These are phyloP conservation scores for Trametes versicolor DNA, from an alignment of 1,284 basidiomycete species.

Conservation along the genomic window DNA sequence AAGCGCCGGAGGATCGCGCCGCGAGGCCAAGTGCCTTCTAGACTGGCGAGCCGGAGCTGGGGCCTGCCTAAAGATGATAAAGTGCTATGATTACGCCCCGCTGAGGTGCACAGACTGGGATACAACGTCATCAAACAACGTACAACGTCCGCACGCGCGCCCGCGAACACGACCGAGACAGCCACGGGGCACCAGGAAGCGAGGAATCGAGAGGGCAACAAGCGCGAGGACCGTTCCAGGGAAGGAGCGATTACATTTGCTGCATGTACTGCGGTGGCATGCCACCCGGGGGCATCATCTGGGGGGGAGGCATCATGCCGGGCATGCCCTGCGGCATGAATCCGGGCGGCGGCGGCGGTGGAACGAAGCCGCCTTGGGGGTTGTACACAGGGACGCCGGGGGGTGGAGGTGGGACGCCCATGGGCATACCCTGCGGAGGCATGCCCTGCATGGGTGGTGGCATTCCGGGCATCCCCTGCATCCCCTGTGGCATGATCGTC, in stretches of 20 bases:
- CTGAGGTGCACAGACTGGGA: constrained; percentile 10
- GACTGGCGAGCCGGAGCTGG: not conserved
- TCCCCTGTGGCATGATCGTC: constrained; percentile 60
- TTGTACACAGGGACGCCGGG: constrained; percentile 57
- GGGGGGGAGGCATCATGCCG: constrained; percentile 40
- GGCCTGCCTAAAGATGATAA: constrained; percentile 3
- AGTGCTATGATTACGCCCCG: constrained; percentile 20
- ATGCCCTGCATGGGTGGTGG: constrained; percentile 53
- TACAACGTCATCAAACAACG: constrained; percentile 34
- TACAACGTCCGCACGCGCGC: constrained; percentile 29
- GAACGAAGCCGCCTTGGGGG: constrained; percentile 56
- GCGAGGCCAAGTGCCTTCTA: not conserved
- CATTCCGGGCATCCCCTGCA: constrained; percentile 47
- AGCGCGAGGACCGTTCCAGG: constrained; percentile 10
- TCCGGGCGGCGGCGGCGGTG: constrained; percentile 69
- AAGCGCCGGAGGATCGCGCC: not conserved
- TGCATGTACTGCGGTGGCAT: constrained; percentile 33
- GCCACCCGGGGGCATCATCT: constrained; percentile 44
- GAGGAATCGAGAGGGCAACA: not conserved
- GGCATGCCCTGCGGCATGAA: constrained; percentile 55
- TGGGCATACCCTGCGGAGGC: constrained; percentile 44
- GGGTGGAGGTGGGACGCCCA: constrained; percentile 33
- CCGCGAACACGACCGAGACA: not conserved
- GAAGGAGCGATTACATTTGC: constrained; percentile 26
- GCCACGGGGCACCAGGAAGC: constrained; percentile 9